Base-by-base conservation (phyloP, 768 basidiomycete genomes). In the Cyclocybe cylindracea region DNA sequence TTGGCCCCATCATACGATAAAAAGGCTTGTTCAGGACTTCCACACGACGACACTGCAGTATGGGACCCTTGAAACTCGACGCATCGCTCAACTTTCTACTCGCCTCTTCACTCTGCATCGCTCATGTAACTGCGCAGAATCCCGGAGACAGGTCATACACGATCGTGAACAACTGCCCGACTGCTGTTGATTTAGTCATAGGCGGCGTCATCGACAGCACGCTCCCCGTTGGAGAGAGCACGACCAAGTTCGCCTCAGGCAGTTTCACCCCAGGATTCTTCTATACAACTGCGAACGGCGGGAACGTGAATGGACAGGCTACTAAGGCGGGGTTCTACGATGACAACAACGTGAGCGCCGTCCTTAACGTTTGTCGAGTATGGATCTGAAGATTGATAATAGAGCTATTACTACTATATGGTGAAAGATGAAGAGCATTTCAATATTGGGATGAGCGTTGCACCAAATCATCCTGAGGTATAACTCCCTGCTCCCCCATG, bases 391-490 rank as follows among this genome's bases (percentile, higher is more conserved):
- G 34, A 19, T 33, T 33, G 10, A 4, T 38, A 36, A 44, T 19
- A 68, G 64, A 46, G 53, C 7, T 41, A 56, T 24, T 61, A 62
- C 44, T 73, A 70, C 47, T 71, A 69, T 38, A 59, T 71, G 24
- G 66, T 70, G 14, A 61, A 56, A 32, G 67, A 70, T 46, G 44
- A 59, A 2, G 53, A 62, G 14, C 54, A 65, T n/a, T 64, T 70
- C 54, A 73, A 71, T 18, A 66, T 62, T 8, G 72, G 65, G 5
- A 58, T 73, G 7, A 63, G 58, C n/a, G 68, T 73, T 33, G 48
- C 51, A 0, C 69, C 69, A 3, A 49, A 52, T 18, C 51, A 46
- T 13, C 46, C 63, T 29, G 43, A 54, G 8, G 68, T 67, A 48
- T 32, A 50, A 33, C 18, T 29, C 29, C 5, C 43, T 29, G 44